Conservation (phyloP, 345 rosid genomes). For the Physaria fendleri region DNA sequence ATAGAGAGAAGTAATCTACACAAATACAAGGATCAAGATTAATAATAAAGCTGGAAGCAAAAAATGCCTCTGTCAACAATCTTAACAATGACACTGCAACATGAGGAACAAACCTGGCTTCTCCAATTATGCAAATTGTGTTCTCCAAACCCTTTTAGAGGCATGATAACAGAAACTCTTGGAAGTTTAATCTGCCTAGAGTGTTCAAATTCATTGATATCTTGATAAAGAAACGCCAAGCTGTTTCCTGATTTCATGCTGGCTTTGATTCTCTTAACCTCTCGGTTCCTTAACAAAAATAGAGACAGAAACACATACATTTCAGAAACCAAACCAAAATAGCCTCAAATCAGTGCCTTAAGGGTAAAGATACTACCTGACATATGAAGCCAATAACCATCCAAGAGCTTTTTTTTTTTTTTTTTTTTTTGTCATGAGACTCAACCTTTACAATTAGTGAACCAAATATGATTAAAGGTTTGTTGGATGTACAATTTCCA, state of each 20-base stretch:
- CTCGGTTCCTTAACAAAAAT: conserved; percentile 62
- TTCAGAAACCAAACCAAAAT: conserved; percentile 8
- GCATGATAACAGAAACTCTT: conserved; percentile 82
- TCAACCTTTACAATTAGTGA: too few species aligned
- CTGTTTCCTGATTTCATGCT: conserved; percentile 68
- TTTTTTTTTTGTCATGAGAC: too few species aligned
- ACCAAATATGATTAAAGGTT: too few species aligned
- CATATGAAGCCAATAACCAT: conserved; percentile 80
- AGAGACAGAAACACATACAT: not conserved
- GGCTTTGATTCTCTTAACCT: conserved; percentile 58
- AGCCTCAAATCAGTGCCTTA: not conserved
- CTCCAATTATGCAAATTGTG: conserved; percentile 95
- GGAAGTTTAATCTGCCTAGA: conserved; percentile 76
- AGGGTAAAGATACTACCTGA: conserved; percentile 51
- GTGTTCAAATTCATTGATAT: conserved; percentile 83
- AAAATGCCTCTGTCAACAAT: not conserved
- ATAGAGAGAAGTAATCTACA: conserved; percentile 93
- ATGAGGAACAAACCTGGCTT: conserved; percentile 62
- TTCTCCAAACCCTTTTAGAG: conserved; percentile 94
- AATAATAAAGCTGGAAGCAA: not conserved
- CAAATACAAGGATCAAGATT: not conserved
- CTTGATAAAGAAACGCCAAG: conserved; percentile 78
- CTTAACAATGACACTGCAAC: not conserved
- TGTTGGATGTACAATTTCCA: too few species aligned
- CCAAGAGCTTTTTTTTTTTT: too few species aligned